Conservation (phyloP, 108 stramenopile species). For the Aurantiochytrium sp. region DNA sequence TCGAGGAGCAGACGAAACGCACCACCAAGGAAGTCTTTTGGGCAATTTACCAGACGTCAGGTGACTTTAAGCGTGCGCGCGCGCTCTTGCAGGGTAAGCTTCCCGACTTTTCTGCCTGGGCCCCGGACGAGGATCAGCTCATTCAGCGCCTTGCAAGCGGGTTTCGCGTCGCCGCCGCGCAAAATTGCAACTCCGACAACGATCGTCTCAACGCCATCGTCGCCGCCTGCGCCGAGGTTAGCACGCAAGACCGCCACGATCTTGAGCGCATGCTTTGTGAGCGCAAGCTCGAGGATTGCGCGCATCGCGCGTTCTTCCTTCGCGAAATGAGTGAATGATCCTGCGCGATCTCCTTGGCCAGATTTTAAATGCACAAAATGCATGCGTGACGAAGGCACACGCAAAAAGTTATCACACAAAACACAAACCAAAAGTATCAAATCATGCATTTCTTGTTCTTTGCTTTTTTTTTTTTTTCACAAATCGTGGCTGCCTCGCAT, state of each 20-base stretch:
- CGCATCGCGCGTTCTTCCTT: neutral
- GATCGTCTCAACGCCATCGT: neutral
- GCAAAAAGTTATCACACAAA: too few species aligned
- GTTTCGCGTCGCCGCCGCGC: neutral
- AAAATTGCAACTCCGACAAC: neutral
- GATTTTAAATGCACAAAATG: too few species aligned
- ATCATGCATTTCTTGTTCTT: too few species aligned
- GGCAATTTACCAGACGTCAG: neutral
- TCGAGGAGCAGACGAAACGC: neutral
- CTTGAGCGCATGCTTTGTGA: neutral
- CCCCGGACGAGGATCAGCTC: neutral
- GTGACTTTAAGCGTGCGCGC: neutral
- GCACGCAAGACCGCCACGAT: neutral
- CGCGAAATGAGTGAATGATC: neutral
- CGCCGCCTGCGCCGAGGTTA: neutral
- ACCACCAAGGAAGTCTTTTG: neutral
- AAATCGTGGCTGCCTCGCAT: too few species aligned
- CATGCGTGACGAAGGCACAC: too few species aligned
- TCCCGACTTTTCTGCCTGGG: neutral
- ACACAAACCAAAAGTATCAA: too few species aligned
- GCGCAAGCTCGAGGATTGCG: neutral
- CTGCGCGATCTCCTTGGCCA: too few species aligned
- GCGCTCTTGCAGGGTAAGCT: neutral
- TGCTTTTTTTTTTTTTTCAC: too few species aligned
- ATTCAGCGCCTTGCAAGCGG: neutral